A percentile compares a stretch with the other conserved stretches of the same genome.
Conservation (phyloP, 805 yeast species). For the Danielia oregonensis region DNA sequence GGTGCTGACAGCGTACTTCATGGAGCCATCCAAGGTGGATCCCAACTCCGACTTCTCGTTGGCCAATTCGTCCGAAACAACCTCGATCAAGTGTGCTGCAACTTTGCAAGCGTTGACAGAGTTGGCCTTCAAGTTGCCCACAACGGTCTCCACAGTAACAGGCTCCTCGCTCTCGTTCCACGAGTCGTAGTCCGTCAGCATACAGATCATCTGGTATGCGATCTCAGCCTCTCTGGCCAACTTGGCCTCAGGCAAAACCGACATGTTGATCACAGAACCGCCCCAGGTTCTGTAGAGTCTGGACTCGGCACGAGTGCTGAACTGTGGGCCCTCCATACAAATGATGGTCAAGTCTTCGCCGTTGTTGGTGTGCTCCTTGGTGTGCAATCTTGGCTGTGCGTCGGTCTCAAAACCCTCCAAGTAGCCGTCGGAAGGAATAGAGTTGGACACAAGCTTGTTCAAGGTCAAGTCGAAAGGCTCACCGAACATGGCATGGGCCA, state of each 20-base stretch:
- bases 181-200: conserved; percentile 98
- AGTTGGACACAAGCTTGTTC: conserved; percentile 58
- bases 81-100: conserved; percentile 65
- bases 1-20: conserved; percentile 81
- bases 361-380: conserved; percentile 52
- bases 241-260: conserved; percentile 95
- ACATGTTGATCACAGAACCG: conserved; percentile 95
- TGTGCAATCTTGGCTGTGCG: conserved; percentile 50
- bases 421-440: conserved; percentile 40
- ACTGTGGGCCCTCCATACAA: conserved; percentile 99
- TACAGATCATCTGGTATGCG: conserved; percentile 95
- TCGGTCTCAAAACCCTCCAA: conserved; percentile 49
- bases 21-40: conserved; percentile 64
- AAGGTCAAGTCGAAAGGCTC: conserved; percentile 87
- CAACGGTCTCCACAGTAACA: conserved; percentile 96
- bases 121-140: conserved; percentile 85
- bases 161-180: conserved; percentile 96
- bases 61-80: conserved; percentile 58
- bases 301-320: conserved; percentile 95
- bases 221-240: conserved; percentile 97
- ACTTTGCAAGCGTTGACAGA: conserved; percentile 78
- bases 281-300: conserved; percentile 82
- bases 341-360: conserved; percentile 76
- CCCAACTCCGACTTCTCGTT: conserved; percentile 56
- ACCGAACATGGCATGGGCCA: conserved; percentile 96